Evolutionary conservation across 2,329 filamentous ascomycete genomes (phyloP).

Genomic region (Zymoseptoria brevis): DNA sequence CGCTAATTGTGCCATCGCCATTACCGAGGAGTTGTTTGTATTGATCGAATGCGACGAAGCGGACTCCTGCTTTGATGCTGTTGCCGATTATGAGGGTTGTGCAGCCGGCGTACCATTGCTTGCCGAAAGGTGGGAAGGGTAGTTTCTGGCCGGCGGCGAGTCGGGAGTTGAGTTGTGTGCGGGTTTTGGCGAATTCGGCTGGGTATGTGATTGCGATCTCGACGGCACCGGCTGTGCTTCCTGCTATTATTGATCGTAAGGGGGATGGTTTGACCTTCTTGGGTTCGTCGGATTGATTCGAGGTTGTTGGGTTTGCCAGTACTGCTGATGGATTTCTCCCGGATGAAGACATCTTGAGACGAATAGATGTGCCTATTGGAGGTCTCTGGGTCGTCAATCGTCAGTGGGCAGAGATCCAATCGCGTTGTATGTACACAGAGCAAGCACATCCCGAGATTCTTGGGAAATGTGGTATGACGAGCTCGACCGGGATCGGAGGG

Average conservation of each 20-base stretch:
- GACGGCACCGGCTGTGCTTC: conserved; percentile 85
- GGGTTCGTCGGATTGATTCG: not conserved
- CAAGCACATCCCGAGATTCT: not conserved
- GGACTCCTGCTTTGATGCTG: conserved; percentile 89
- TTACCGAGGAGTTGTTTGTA: conserved; percentile 81
- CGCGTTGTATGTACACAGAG: not conserved
- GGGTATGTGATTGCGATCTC: conserved; percentile 96
- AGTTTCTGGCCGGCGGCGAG: conserved; percentile 77
- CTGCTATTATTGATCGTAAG: conserved; percentile 82
- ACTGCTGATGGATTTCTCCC: not conserved
- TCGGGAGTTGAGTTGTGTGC: conserved; percentile 83
- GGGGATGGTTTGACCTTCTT: conserved; percentile 57
- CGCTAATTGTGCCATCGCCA: conserved; percentile 77
- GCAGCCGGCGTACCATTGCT: conserved; percentile 95
- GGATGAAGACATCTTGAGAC: not conserved
- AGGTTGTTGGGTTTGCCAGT: not conserved
- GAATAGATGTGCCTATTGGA: not conserved
- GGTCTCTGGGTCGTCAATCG: not conserved
- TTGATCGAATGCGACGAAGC: conserved; percentile 93
- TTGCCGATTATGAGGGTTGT: conserved; percentile 96
- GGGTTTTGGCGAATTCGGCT: conserved; percentile 92
- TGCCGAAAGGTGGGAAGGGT: conserved; percentile 88
- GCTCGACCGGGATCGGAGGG: not conserved
- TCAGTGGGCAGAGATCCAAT: not conserved
- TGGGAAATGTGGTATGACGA: not conserved